phyloP scores from a whole-genome alignment of 805 yeast genomes.

The Candida maesae region DNA sequence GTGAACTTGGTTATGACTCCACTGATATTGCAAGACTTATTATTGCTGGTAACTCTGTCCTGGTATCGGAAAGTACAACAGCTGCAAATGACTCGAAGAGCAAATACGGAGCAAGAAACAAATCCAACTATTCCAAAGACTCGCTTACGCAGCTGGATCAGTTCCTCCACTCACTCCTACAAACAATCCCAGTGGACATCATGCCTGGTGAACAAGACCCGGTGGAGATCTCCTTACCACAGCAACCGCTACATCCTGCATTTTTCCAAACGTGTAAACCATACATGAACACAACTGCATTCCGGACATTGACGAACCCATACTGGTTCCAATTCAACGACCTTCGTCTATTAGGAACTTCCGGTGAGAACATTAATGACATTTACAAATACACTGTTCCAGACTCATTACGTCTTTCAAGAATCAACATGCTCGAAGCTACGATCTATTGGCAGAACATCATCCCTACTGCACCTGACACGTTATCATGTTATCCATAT shows the following conservation, averaged over 20 bases:
- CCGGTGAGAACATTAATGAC: constrained; percentile 85
- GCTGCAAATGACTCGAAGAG: constrained; percentile 24
- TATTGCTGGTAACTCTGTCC: constrained; percentile 70
- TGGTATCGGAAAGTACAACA: constrained; percentile 14
- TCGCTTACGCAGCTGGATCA: constrained; percentile 54
- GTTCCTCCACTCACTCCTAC: constrained; percentile 52
- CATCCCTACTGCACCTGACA: constrained; percentile 95
- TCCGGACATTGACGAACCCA: constrained; percentile 65
- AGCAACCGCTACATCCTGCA: constrained; percentile 82
- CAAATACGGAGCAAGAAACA: constrained; percentile 46
- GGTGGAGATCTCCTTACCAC: constrained; percentile 80
- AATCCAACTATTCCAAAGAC: constrained; percentile 46
- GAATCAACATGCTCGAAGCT: constrained; percentile 57
- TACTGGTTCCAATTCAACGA: constrained; percentile 59
- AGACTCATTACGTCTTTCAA: constrained; percentile 29
- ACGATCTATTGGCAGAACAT: constrained; percentile 81
- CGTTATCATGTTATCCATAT: constrained; percentile 86
- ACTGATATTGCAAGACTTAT: constrained; percentile 46
- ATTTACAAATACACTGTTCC: constrained; percentile 62
- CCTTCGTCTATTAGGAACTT: constrained; percentile 59
- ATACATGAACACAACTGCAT: constrained; percentile 35
- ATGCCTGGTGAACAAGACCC: constrained; percentile 90
- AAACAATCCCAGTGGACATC: constrained; percentile 63
- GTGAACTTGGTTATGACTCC: constrained; percentile 51
- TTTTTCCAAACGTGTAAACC: constrained; percentile 49